A percentile compares a stretch with the other conserved stretches of the same genome.
These are phyloP conservation scores for Lodderomyces metapsilosis DNA, from an alignment of 1,139 yeast species.

Conservation along the genomic window DNA sequence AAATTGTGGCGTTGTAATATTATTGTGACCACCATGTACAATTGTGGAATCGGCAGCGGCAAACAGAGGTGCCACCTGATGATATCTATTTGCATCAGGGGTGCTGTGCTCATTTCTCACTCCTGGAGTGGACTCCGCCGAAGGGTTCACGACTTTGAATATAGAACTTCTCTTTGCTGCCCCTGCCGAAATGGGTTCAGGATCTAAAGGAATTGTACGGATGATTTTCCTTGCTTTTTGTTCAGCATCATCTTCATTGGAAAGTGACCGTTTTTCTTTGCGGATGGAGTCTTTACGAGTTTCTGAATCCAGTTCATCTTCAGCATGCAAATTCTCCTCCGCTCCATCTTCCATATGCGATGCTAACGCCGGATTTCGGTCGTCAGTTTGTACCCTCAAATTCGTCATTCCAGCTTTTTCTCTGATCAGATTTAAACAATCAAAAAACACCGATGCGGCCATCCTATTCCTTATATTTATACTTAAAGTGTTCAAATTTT, in stretches of 20 bases:
- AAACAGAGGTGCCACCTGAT: slow-evolving; percentile 1
- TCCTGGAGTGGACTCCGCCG: slow-evolving; percentile 30
- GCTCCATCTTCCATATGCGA: slow-evolving; percentile 23
- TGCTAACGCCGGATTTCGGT: slow-evolving; percentile 23
- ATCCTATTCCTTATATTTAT: slow-evolving; percentile 75
- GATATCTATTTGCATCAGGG: slow-evolving; percentile 7
- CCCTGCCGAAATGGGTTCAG: slow-evolving; percentile 60
- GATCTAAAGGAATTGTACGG: slow-evolving; percentile 76
- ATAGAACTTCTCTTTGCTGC: slow-evolving; percentile 36
- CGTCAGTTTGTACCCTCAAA: slow-evolving; percentile 39
- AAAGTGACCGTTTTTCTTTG: slow-evolving; percentile 38
- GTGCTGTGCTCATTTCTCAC: slow-evolving; percentile 16
- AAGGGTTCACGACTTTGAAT: slow-evolving; percentile 38
- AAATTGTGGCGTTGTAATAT: slow-evolving; percentile 6
- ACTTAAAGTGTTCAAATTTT: slow-evolving; percentile 32
- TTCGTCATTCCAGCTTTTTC: slow-evolving; percentile 86
- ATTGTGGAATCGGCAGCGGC: not conserved
- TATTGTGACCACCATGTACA: slow-evolving; percentile 2
- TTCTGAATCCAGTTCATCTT: slow-evolving; percentile 31
- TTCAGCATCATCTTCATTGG: slow-evolving; percentile 57
- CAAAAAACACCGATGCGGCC: slow-evolving; percentile 93
- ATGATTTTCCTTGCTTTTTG: slow-evolving; percentile 70
- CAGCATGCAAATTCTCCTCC: slow-evolving; percentile 15
- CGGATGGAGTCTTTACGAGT: slow-evolving; percentile 32
- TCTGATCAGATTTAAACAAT: slow-evolving; percentile 77